A percentile compares a stretch with the other conserved stretches of the same genome.
Evolutionary conservation across 23 red algal species (phyloP).

Genomic region (Gracilaria domingensis): DNA sequence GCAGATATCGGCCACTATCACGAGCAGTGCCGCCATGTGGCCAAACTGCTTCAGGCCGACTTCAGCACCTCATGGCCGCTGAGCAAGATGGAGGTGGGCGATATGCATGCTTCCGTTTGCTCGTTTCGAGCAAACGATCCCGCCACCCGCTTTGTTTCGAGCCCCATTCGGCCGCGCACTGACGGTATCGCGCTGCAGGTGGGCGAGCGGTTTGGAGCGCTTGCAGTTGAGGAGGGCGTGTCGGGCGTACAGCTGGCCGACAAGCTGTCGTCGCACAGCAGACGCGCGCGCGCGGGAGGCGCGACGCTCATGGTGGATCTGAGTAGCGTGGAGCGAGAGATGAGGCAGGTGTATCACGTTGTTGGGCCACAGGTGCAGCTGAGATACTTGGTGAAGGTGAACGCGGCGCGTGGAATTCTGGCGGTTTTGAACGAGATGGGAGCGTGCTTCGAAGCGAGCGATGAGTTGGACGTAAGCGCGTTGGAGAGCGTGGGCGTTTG

Average conservation of each 20-base stretch:
- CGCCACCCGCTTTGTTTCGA: too few relatives aligned
- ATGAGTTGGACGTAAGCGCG: constrained; percentile 13
- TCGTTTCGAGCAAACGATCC: background rate
- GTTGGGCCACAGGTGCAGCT: background rate
- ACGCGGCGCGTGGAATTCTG: constrained; percentile 14
- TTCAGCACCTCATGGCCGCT: constrained; percentile 7
- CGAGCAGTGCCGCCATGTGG: background rate
- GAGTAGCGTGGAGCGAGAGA: constrained; percentile 1
- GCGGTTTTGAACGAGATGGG: constrained; percentile 5
- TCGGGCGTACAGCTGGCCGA: background rate
- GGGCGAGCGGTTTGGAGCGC: constrained; percentile 21
- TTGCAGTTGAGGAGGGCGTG: background rate
- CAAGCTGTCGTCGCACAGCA: background rate
- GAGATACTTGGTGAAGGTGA: constrained; percentile 24
- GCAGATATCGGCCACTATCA: background rate
- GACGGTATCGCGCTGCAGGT: constrained; percentile 1
- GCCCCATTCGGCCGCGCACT: too few relatives aligned
- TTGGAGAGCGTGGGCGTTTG: constrained; percentile 31
- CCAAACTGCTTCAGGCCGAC: background rate
- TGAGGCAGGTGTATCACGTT: background rate
- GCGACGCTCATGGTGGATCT: constrained; percentile 36
- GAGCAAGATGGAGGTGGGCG: background rate
- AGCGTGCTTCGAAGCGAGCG: constrained; percentile 25
- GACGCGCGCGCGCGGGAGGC: background rate
- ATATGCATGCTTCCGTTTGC: background rate